Evolutionary conservation across 805 yeast genomes (phyloP), one percentile per base, ranked within the genome.

Genomic region (Maudiozyma pseudohumilis): DNA sequence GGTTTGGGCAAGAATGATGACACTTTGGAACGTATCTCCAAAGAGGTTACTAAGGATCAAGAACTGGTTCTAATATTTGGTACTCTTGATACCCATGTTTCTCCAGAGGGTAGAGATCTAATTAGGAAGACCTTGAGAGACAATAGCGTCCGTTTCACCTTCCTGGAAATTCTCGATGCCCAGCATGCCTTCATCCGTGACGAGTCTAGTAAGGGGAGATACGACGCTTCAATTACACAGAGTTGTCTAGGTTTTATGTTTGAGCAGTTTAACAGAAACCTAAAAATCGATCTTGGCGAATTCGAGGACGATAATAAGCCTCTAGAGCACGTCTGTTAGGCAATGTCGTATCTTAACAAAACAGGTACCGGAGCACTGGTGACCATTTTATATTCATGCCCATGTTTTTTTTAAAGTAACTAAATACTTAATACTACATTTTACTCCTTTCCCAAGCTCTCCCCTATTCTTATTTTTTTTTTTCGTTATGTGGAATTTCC

Each of bases 121-220:
- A 82, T 83, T 47, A 67, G 94, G 54, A 55, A 66, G 40, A 67
- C 69, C 11, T 56, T 82, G 50, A 66, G 85, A 48, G 70, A 74
- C 31, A 66, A 72, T 22, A 69, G 68, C 16, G 81, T 78, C 35
- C 74, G 69, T 40, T 72, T 80, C 58, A 77, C 86, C 1, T 80
- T 82, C 54, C 69, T 78, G 61, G 94, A 82, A 58, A 65, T 81
- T 37, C 72, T 77, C 48, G 87, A 74, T 45, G 92, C 94, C 11
- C 87, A 82, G 56, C 94, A 83, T 48, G 92, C 94, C 0, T 82
- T 81, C 49, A 79, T 82, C 38, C 68, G 92, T 45, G 94, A 82
- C 54, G 92, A 81, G 52, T 60, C 66, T 42, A 77, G 85, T 46
- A 82, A 80, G 61, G 94, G 84, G n/a, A 66, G 92, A 50, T 82